Conservation (phyloP, 148 eudicot species). For the Vaccinium corymbosum region DNA sequence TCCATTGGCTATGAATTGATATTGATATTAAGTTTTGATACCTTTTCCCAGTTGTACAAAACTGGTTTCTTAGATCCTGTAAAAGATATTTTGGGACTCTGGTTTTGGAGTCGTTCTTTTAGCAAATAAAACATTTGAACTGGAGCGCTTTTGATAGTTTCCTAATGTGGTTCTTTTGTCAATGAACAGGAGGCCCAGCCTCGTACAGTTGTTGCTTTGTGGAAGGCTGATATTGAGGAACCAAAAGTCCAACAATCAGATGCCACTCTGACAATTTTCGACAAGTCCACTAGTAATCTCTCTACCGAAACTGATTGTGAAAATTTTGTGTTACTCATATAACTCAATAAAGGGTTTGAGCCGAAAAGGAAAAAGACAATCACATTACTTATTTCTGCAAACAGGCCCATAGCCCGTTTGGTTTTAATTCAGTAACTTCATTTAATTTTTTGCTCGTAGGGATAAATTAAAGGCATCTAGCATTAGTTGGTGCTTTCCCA, state of each 20-base stretch:
- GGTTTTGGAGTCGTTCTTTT: background rate
- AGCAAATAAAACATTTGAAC: background rate
- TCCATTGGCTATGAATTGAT: background rate
- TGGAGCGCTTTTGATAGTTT: background rate
- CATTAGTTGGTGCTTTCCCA: slow-evolving; percentile 2
- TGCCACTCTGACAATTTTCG: slow-evolving; percentile 38
- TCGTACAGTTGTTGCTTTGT: slow-evolving; percentile 42
- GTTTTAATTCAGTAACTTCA: background rate
- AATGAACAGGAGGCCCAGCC: slow-evolving; percentile 57
- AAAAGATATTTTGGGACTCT: slow-evolving; percentile 9
- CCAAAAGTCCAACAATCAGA: slow-evolving; percentile 48
- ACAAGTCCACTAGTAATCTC: slow-evolving; percentile 39
- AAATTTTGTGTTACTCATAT: background rate
- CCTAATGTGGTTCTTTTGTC: background rate
- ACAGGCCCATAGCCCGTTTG: background rate
- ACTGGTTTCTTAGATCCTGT: background rate
- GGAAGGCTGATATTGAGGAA: slow-evolving; percentile 47
- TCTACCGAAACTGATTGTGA: background rate
- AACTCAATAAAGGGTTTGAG: background rate
- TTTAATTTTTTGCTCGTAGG: background rate
- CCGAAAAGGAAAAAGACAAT: background rate
- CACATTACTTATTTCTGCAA: background rate
- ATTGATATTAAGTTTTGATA: background rate
- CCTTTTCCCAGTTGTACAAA: background rate
- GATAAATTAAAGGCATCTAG: background rate